Evolutionary conservation across 2,329 filamentous ascomycete species (phyloP), one percentile per base, ranked within the genome.

Genomic region (Ophiostoma tasmaniense): DNA sequence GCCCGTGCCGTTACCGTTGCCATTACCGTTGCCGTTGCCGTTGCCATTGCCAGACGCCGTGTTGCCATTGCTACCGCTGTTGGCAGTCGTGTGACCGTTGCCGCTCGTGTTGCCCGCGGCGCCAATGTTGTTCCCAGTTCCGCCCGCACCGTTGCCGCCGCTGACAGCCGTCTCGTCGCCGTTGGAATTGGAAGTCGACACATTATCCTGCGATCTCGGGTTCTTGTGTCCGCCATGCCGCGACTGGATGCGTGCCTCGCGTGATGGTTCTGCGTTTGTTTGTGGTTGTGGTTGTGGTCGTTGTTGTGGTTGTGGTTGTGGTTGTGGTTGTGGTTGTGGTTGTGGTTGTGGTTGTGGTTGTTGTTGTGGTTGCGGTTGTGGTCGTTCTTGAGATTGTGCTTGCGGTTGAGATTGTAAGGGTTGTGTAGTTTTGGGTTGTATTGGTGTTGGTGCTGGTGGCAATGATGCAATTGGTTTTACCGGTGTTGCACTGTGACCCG

Each of bases 231-330:
- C 70, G 1, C 25, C 70, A n/a, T 72, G 76, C 45, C 68, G 73
- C 0, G 76, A 74, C 20, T 81, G 76, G 20, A 87, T 86, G 3
- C 77, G 78, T 0, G 85, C 84, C 71, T 87, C 84, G 6, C 85
- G 79, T 0, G 77, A 70, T 0, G 67, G 70, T 25, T 71, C 71
- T n/a, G 66, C 28, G n/a, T 17, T 33, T 22, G 42, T 5, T 11
- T 13, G 17, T 35, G 5, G 4, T 39, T 14, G 37, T 39, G 37
- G 13, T 37, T 11, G 10, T 64, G 61, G 6, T 0, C 8, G 2
- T 5, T 35, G 61, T 20, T 20, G 30, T 5, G n/a, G 20, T 37
- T 55, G 67, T 62, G 7, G 61, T 20, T 20, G 30, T 5, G n/a
- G 20, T 37, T 55, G 67, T 0, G 67, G 70, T 25, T 71, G 70